These are phyloP conservation scores for Sugiyamaella neomexicana DNA, from an alignment of 1,139 yeast species.

Conservation along the genomic window DNA sequence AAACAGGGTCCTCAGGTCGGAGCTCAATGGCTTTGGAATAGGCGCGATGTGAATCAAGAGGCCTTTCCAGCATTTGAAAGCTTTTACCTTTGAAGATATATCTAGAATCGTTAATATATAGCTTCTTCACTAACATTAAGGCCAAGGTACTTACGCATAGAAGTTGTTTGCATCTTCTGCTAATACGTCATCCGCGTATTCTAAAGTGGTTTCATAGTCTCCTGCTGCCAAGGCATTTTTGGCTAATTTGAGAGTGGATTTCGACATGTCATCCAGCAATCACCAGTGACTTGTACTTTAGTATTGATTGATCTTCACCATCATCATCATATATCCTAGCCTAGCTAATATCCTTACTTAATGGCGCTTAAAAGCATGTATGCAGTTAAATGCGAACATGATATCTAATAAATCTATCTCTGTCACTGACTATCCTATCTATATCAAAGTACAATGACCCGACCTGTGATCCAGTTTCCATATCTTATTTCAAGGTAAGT, in stretches of 20 bases:
- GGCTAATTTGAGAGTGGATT: constrained; percentile 29
- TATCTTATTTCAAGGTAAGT: constrained; percentile 15
- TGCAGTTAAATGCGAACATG: background rate
- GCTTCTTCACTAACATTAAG: no score
- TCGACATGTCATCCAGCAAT: constrained; percentile 5
- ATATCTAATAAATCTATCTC: no score
- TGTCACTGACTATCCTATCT: no score
- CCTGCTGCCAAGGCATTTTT: constrained; percentile 51
- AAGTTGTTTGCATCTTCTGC: constrained; percentile 55
- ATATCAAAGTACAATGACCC: constrained; percentile 1
- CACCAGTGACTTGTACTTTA: no score
- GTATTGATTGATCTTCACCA: no score
- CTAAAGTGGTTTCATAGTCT: constrained; percentile 46
- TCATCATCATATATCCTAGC: no score
- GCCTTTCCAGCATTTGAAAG: constrained; percentile 46
- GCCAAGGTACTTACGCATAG: constrained; percentile 56
- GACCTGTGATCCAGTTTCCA: constrained; percentile 9
- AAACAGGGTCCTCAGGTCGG: constrained; percentile 57
- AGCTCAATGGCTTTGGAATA: constrained; percentile 58
- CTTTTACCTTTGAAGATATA: constrained; percentile 54
- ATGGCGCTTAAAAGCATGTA: background rate
- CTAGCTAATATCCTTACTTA: no score
- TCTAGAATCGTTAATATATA: constrained; percentile 23
- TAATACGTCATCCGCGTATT: constrained; percentile 31
- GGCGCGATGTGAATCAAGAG: constrained; percentile 48